Evolutionary conservation across 805 yeast genomes (phyloP), one percentile per base, ranked within the genome.

Genomic region (Nakazawaea anatomiae): DNA sequence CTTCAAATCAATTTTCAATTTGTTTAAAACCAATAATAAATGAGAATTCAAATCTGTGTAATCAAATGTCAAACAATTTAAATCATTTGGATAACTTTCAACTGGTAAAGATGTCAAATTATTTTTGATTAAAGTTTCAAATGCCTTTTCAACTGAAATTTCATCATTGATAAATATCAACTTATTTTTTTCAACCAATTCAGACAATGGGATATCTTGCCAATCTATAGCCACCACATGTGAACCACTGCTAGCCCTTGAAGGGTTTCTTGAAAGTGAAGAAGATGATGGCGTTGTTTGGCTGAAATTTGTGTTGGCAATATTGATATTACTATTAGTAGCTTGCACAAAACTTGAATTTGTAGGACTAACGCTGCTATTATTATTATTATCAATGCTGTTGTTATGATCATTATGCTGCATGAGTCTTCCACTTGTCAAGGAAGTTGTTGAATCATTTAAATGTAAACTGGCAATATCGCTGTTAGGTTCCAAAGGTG

Each of bases 11-110:
- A 65, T 69, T 39, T 64, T 68, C 46, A 79, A 68, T 61, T 86
- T 88, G 63, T 92, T 91, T 73, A 91, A 75, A 27, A 94, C 94
- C 54, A 94, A 71, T 57, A 92, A 71, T 56, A 92, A 72, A 64
- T 90, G 90, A 10, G 97, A 84, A 60, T 89, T 90, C 66, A 92
- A 75, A 68, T 92, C 97, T 31, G 92, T 79, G 68, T 89, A 94
- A 67, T 94, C 99, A 66, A 92, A 92, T 1, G 96, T 86, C 54
- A 86, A 75, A 60, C 94, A 89, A 57, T 84, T 78, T 57, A 83
- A 70, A 57, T 82, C 88, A 47, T 75, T 72, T 1, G 74, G 71
- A 52, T 60, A 71, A 45, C 75, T 72, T 55, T 76, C 79, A 14
- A 92, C 94, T 0, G 99, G 98, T 51, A 94, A 71, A 12, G 95